Percentiles rank a stretch among this genome's conserved stretches.
These are phyloP conservation scores for Berberis vulgaris DNA, from an alignment of 164 flowering plant species.

Conservation along the genomic window DNA sequence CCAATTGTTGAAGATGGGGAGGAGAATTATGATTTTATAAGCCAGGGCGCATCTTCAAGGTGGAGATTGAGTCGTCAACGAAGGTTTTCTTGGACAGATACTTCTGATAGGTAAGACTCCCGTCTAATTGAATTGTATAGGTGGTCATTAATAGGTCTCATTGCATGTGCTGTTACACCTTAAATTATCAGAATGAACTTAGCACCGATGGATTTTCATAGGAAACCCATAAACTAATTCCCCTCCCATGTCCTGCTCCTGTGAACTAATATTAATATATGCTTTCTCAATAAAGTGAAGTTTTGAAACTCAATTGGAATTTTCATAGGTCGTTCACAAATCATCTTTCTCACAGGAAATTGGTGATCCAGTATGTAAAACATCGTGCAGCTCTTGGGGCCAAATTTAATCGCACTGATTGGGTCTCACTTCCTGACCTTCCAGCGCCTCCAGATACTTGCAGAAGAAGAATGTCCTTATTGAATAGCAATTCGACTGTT, in stretches of 20 bases:
- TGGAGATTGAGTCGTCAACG: slow-evolving; percentile 32
- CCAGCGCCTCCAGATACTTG: slow-evolving; percentile 72
- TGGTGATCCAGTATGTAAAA: slow-evolving; percentile 73
- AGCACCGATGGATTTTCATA: too few species aligned
- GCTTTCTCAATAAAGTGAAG: too few species aligned
- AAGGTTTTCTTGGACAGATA: slow-evolving; percentile 68
- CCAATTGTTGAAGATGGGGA: slow-evolving; percentile 27
- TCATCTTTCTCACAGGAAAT: slow-evolving; percentile 29
- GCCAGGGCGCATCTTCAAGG: slow-evolving; percentile 27
- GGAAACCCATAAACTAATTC: too few species aligned
- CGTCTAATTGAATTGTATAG: too few species aligned
- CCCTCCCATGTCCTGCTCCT: too few species aligned
- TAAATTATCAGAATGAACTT: too few species aligned
- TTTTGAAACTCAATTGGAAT: too few species aligned
- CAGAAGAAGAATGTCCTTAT: slow-evolving; percentile 53
- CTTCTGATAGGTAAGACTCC: slow-evolving; percentile 55
- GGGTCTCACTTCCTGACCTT: slow-evolving; percentile 62
- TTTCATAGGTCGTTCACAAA: neutral
- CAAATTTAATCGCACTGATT: slow-evolving; percentile 48
- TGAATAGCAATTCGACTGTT: slow-evolving; percentile 35
- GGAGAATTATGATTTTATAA: slow-evolving; percentile 18
- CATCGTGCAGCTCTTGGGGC: slow-evolving; percentile 73
- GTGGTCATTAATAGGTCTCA: too few species aligned
- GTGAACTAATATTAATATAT: too few species aligned
- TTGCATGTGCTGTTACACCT: too few species aligned